These are phyloP conservation scores for Erythrobasidium hasegawianum DNA, from an alignment of 1,284 basidiomycete genomes.

Conservation along the genomic window DNA sequence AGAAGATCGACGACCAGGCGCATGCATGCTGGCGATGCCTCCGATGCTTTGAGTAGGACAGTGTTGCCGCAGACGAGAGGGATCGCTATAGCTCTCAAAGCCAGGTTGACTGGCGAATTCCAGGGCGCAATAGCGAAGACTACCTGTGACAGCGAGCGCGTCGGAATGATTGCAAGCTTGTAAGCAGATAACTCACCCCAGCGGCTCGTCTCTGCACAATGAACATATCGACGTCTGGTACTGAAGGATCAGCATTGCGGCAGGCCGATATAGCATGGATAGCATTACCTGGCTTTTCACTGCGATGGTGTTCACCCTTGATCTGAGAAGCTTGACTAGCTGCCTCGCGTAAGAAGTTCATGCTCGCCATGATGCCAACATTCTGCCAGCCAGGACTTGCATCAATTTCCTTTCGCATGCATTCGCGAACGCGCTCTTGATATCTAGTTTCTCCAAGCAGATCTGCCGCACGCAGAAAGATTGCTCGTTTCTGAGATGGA, in stretches of 20 bases:
- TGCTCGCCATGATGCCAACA: slow-evolving; percentile 22
- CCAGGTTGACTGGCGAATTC: slow-evolving; percentile 34
- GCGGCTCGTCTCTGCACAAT: slow-evolving; percentile 25
- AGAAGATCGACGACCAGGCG: slow-evolving; percentile 53
- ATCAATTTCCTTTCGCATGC: slow-evolving; percentile 19
- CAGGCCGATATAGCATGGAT: background rate
- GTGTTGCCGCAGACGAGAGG: slow-evolving; percentile 64
- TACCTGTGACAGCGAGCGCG: slow-evolving; percentile 10
- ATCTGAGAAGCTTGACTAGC: slow-evolving; percentile 30
- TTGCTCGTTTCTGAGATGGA: slow-evolving; percentile 28
- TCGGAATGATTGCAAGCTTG: background rate
- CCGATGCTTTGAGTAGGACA: slow-evolving; percentile 61
- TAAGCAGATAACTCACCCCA: slow-evolving; percentile 17
- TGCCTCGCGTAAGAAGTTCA: slow-evolving; percentile 18
- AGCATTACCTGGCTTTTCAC: slow-evolving; percentile 22
- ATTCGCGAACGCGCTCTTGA: slow-evolving; percentile 9
- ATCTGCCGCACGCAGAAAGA: slow-evolving; percentile 34
- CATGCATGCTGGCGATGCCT: slow-evolving; percentile 57
- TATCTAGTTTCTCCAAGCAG: slow-evolving; percentile 28
- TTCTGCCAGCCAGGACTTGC: slow-evolving; percentile 31
- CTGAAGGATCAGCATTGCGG: background rate
- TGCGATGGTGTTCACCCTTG: slow-evolving; percentile 21
- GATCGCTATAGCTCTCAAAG: slow-evolving; percentile 54
- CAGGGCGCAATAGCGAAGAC: slow-evolving; percentile 35
- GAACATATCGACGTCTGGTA: slow-evolving; percentile 28